Evolutionary conservation across 148 eudicot genomes (phyloP).

Genomic region (Amaranthus cruentus): DNA sequence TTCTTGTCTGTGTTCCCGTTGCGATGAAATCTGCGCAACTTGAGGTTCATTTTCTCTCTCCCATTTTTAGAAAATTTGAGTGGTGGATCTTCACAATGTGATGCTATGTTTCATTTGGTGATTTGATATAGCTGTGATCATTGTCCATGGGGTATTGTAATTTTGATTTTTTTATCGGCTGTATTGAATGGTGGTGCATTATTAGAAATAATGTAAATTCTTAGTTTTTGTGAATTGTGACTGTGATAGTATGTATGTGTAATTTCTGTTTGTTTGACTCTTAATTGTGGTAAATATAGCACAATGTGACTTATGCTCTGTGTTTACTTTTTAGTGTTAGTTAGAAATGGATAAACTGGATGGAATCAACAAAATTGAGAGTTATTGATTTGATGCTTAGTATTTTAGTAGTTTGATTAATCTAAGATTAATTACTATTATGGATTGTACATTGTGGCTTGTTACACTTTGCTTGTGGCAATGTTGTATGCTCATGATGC

Average conservation of each 20-base stretch:
- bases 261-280: too few relatives aligned
- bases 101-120: neutral
- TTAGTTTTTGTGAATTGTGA: too few relatives aligned
- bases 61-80: neutral
- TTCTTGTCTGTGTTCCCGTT: conserved; percentile 80
- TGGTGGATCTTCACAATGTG: neutral
- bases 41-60: conserved; percentile 41
- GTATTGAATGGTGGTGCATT: too few relatives aligned
- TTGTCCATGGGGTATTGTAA: too few relatives aligned
- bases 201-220: too few relatives aligned
- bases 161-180: neutral
- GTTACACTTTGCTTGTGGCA: too few relatives aligned
- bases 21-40: conserved; percentile 87
- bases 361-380: neutral
- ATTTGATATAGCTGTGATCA: neutral
- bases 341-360: neutral
- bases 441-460: too few relatives aligned
- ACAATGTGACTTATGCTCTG: neutral
- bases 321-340: neutral
- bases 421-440: neutral
- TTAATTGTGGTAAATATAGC: too few relatives aligned
- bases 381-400: neutral
- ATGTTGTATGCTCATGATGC: too few relatives aligned
- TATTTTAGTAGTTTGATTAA: neutral
- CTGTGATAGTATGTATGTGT: too few relatives aligned